phyloP scores from a whole-genome alignment of 495 filamentous ascomycete genomes.

The Aspergillus indologenus region DNA sequence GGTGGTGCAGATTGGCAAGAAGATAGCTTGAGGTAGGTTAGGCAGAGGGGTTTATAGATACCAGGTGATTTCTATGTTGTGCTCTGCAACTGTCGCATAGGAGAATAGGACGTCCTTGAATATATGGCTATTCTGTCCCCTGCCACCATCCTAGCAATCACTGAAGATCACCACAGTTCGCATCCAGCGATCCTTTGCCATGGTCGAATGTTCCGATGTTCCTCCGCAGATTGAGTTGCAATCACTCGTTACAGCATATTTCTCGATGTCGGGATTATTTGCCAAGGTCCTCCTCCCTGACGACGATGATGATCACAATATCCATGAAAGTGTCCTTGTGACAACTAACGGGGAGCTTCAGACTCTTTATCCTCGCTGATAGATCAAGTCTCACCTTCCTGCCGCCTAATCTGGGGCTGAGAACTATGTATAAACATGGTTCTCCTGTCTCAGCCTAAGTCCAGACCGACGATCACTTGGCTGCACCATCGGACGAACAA shows the following conservation, averaged over 20 bases:
- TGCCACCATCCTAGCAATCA: not conserved
- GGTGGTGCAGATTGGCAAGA: not conserved
- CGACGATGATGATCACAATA: not conserved
- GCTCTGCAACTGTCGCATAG: not conserved
- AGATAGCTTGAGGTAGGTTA: too few species aligned
- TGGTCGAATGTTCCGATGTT: not conserved
- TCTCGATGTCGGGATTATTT: not conserved
- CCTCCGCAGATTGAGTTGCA: not conserved
- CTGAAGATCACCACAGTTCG: not conserved
- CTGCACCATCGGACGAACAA: not conserved
- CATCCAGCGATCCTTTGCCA: not conserved
- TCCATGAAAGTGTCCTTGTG: too few species aligned
- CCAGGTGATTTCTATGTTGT: not conserved
- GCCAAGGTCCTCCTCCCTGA: not conserved
- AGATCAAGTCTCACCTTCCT: constrained; percentile 2
- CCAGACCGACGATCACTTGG: not conserved
- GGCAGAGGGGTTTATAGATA: not conserved
- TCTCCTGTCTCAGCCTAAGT: not conserved
- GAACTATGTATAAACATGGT: not conserved
- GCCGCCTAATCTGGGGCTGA: not conserved
- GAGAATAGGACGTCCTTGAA: not conserved
- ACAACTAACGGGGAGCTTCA: not conserved
- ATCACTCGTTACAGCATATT: not conserved
- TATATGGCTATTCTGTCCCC: not conserved
- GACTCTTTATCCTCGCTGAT: not conserved